Evolutionary conservation across 139 green algal genomes (phyloP).

Genomic region (Tetradesmus obliquus): DNA sequence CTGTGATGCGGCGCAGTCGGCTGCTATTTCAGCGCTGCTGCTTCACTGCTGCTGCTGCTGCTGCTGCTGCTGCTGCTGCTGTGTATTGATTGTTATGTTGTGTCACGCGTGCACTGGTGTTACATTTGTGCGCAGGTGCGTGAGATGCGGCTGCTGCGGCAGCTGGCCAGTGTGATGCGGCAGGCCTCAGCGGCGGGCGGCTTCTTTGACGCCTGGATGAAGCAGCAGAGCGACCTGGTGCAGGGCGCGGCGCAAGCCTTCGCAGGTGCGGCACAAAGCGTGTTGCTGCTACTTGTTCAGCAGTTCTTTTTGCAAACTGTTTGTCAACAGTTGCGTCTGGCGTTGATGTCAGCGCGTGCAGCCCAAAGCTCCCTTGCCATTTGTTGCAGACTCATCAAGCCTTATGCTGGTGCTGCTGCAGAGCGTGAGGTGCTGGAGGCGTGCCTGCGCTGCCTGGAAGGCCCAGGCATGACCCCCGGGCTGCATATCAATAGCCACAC

Average conservation of each 20-base stretch:
- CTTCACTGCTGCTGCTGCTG: no score
- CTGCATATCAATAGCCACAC: no score
- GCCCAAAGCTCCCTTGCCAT: no score
- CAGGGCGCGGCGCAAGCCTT: conserved; percentile 57
- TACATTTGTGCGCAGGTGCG: conserved; percentile 22
- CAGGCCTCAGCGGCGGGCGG: conserved; percentile 33
- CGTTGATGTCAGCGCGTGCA: no score
- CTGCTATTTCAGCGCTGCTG: background rate
- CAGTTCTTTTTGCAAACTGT: no score
- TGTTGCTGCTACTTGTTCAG: no score
- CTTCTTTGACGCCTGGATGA: conserved; percentile 94
- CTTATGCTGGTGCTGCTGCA: background rate
- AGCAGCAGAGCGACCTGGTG: conserved; percentile 82
- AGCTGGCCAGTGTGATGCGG: conserved; percentile 68
- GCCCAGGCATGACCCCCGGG: conserved; percentile 26
- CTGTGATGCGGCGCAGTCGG: conserved; percentile 53
- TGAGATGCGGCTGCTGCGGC: conserved; percentile 54
- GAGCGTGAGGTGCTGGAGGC: conserved; percentile 77
- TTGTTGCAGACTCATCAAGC: no score
- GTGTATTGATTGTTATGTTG: background rate
- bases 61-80: no score
- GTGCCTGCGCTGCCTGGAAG: conserved; percentile 47
- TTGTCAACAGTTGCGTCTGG: no score
- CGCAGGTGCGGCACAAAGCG: conserved; percentile 12
- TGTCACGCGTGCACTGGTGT: background rate